These are phyloP conservation scores for Pelargonium nanum DNA, from an alignment of 345 rosid genomes.

Conservation along the genomic window DNA sequence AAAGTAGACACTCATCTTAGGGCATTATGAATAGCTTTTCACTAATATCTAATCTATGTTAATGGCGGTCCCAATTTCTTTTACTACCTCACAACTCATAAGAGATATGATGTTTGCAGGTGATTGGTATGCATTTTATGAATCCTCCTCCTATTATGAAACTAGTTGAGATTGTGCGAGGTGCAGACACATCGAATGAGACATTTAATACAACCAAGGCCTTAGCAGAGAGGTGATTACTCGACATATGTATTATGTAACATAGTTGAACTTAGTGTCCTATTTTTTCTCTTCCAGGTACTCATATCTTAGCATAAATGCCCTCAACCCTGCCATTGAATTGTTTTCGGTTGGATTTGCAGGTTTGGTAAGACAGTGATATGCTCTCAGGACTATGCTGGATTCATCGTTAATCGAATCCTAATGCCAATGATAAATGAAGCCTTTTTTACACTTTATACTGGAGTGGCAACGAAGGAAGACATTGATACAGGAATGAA, in stretches of 20 bases:
- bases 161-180: conserved; percentile 75
- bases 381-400: conserved; percentile 68
- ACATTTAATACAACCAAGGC: conserved; percentile 49
- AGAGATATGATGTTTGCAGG: conserved; percentile 26
- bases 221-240: conserved; percentile 62
- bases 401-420: conserved; percentile 81
- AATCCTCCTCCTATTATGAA: conserved; percentile 98
- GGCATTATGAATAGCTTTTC: background rate
- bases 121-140: conserved; percentile 93
- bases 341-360: conserved; percentile 7
- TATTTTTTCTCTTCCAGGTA: background rate
- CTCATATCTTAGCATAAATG: background rate
- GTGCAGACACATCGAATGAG: conserved; percentile 79
- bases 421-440: conserved; percentile 97
- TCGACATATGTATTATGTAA: background rate
- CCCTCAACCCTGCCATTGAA: too few species aligned
- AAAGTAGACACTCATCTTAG: too few species aligned
- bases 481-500: conserved; percentile 88
- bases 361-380: conserved; percentile 72
- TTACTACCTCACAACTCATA: background rate
- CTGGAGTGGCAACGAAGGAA: conserved; percentile 90
- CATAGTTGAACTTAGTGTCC: background rate
- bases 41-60: background rate
- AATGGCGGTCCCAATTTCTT: background rate
- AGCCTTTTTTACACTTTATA: conserved; percentile 68